phyloP scores from a whole-genome alignment of 2,329 filamentous ascomycete species.

The Zymoseptoria pseudotritici region DNA sequence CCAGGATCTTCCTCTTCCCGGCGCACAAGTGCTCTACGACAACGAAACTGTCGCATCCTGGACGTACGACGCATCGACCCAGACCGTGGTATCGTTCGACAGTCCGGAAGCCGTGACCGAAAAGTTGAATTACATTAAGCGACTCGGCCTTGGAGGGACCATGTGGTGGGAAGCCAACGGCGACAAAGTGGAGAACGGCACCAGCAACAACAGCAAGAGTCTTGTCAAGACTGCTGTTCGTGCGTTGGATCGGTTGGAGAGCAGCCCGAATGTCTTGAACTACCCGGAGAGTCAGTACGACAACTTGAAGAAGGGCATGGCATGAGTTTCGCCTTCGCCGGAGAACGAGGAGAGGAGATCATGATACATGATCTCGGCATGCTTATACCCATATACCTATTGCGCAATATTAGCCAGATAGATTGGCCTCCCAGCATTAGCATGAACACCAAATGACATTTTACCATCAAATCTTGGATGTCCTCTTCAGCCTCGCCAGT shows the following conservation, averaged over 20 bases:
- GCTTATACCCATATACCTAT: neutral
- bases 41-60: slow-evolving; percentile 62
- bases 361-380: neutral
- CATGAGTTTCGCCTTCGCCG: slow-evolving; percentile 3
- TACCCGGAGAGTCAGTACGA: slow-evolving; percentile 50
- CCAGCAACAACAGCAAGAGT: slow-evolving; percentile 44
- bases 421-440: neutral
- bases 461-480: neutral
- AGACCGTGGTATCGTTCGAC: slow-evolving; percentile 69
- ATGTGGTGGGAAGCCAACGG: slow-evolving; percentile 96
- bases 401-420: neutral
- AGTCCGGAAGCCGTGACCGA: slow-evolving; percentile 56
- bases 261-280: slow-evolving; percentile 40
- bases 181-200: slow-evolving; percentile 50
- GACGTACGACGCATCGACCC: slow-evolving; percentile 58
- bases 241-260: slow-evolving; percentile 39
- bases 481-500: neutral
- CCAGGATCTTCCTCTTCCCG: slow-evolving; percentile 59
- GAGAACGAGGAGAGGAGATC: neutral
- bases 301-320: slow-evolving; percentile 42
- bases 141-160: slow-evolving; percentile 66
- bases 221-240: slow-evolving; percentile 46
- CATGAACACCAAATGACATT: neutral
- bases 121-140: slow-evolving; percentile 66
- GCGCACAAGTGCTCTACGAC: slow-evolving; percentile 59